phyloP scores from a whole-genome alignment of 2,329 filamentous ascomycete species.

The Ceratocystis lukuohia region DNA sequence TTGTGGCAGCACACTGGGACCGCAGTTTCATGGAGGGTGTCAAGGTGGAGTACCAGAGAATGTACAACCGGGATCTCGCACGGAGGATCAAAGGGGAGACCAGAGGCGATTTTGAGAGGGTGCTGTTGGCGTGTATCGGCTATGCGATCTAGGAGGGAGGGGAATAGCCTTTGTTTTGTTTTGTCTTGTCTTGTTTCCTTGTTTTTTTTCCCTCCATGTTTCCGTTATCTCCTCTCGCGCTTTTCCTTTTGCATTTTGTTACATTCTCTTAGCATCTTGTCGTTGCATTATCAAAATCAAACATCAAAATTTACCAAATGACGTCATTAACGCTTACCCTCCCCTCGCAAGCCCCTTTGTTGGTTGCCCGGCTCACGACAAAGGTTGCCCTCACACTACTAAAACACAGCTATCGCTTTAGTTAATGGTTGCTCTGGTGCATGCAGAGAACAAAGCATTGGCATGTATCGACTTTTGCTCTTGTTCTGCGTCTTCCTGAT shows the following conservation, averaged over 20 bases:
- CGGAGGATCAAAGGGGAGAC: conserved; percentile 68
- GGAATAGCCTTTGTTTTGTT: not conserved
- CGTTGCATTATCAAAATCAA: too few relatives aligned
- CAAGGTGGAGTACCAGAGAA: conserved; percentile 61
- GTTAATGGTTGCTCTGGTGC: not conserved
- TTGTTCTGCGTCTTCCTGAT: not conserved
- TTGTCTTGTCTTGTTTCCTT: not conserved
- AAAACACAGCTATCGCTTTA: not conserved
- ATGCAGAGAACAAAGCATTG: not conserved
- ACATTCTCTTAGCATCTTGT: too few relatives aligned
- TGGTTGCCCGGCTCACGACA: not conserved
- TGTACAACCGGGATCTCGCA: conserved; percentile 53
- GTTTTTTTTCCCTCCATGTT: not conserved
- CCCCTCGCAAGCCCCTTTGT: not conserved
- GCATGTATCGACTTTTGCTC: not conserved
- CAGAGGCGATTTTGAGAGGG: conserved; percentile 64
- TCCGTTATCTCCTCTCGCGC: not conserved
- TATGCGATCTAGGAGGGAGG: conserved; percentile 25
- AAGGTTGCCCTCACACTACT: not conserved
- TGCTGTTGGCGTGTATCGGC: conserved; percentile 58
- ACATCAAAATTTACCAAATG: not conserved
- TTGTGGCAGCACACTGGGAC: conserved; percentile 78
- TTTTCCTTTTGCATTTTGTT: not conserved
- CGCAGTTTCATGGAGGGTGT: conserved; percentile 59
- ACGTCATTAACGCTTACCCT: not conserved